Evolutionary conservation across 805 yeast species (phyloP).

Genomic region (Ogataea philodendri): DNA sequence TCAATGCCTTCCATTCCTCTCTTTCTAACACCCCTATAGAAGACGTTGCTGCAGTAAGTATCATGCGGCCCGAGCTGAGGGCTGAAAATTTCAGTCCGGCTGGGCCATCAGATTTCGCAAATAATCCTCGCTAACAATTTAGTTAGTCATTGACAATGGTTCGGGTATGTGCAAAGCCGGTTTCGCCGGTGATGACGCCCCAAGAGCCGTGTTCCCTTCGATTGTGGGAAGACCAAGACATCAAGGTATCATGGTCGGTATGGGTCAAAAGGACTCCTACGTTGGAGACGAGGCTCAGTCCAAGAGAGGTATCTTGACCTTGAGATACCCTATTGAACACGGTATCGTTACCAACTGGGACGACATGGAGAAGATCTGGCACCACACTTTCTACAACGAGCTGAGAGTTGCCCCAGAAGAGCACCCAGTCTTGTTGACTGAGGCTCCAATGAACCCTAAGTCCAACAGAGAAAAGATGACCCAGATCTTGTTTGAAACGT

Average conservation of each 20-base stretch:
- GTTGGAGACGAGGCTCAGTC: slow-evolving; percentile 99
- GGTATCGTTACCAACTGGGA: slow-evolving; percentile 99
- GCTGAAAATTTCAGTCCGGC: slow-evolving; percentile 7
- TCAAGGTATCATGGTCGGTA: slow-evolving; percentile 99
- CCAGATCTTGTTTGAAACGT: slow-evolving; percentile 97
- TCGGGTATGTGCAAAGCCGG: slow-evolving; percentile 99
- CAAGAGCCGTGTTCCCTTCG: slow-evolving; percentile 99
- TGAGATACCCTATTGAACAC: slow-evolving; percentile 99
- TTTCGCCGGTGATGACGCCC: slow-evolving; percentile 99
- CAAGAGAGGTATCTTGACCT: slow-evolving; percentile 98
- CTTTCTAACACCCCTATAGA: slow-evolving; percentile 39
- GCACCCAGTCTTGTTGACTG: slow-evolving; percentile 98
- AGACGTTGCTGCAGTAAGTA: slow-evolving; percentile 49
- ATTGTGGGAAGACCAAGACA: slow-evolving; percentile 99
- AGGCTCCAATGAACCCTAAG: slow-evolving; percentile 99
- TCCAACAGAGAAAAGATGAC: slow-evolving; percentile 99
- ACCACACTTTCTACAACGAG: slow-evolving; percentile 99
- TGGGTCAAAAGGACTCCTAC: slow-evolving; percentile 99
- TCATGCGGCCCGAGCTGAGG: slow-evolving; percentile 1
- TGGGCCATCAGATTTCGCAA: slow-evolving; percentile 2
- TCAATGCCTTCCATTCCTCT: neutral
- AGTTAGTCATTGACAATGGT: slow-evolving; percentile 95
- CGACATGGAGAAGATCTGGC: slow-evolving; percentile 99
- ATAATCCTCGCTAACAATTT: slow-evolving; percentile 22
- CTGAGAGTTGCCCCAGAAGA: slow-evolving; percentile 99